phyloP scores from a whole-genome alignment of 345 rosid species.

The Pistacia integerrima region DNA sequence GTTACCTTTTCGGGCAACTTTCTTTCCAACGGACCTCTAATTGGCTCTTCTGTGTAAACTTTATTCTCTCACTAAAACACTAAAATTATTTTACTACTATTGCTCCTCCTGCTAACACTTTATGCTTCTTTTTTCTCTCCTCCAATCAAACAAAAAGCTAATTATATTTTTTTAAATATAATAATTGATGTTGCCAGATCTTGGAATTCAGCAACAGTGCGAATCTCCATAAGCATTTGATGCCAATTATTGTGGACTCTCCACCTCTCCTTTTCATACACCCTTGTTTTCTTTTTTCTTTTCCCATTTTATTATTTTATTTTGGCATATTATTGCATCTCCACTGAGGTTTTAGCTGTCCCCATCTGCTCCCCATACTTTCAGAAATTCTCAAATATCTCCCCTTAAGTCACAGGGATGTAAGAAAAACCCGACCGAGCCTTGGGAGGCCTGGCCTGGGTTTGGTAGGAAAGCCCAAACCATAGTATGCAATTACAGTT shows the following conservation, averaged over 20 bases:
- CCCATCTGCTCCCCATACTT: no score
- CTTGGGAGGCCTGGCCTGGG: no score
- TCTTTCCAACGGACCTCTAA: slow-evolving; percentile 41
- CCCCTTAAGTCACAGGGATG: no score
- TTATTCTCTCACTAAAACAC: slow-evolving; percentile 20
- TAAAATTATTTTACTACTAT: background rate
- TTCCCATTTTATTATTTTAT: background rate
- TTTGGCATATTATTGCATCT: no score
- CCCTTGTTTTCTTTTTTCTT: slow-evolving; percentile 16
- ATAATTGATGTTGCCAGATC: slow-evolving; percentile 41
- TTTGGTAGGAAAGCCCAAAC: no score
- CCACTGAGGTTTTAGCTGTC: no score
- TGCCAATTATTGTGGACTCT: slow-evolving; percentile 59
- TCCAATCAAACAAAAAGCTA: background rate
- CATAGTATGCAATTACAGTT: no score
- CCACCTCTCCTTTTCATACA: slow-evolving; percentile 36
- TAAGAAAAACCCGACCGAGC: no score
- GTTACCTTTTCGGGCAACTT: slow-evolving; percentile 37
- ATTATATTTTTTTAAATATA: slow-evolving; percentile 3
- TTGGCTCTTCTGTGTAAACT: slow-evolving; percentile 13
- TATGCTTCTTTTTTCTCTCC: background rate
- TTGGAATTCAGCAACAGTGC: slow-evolving; percentile 73
- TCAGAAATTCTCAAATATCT: no score
- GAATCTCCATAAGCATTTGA: slow-evolving; percentile 83
- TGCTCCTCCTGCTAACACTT: slow-evolving; percentile 2